These are phyloP conservation scores for Scheffersomyces lignosus DNA, from an alignment of 805 yeast species.

Conservation along the genomic window DNA sequence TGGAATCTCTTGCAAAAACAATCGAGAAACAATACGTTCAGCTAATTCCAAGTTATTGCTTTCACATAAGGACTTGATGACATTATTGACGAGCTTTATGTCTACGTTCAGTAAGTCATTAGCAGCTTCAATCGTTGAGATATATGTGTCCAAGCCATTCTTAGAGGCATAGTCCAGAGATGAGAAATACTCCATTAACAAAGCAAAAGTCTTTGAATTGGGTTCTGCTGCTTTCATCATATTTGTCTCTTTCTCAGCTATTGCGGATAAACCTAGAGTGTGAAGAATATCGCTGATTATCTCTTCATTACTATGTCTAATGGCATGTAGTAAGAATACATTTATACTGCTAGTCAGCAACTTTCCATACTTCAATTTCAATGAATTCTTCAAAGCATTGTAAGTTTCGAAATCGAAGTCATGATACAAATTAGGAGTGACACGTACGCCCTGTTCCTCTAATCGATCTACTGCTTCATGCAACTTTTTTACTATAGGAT, in stretches of 20 bases:
- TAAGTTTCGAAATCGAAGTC: constrained; percentile 22
- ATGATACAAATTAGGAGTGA: constrained; percentile 7
- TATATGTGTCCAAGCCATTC: background rate
- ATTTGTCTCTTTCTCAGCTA: constrained; percentile 3
- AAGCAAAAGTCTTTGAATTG: constrained; percentile 18
- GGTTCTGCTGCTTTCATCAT: constrained; percentile 6
- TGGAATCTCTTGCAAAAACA: constrained; percentile 1
- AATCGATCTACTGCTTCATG: background rate
- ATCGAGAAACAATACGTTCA: constrained; percentile 7
- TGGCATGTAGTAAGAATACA: constrained; percentile 26
- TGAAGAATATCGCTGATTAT: constrained; percentile 22
- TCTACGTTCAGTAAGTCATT: background rate
- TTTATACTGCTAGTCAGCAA: constrained; percentile 20
- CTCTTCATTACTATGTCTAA: constrained; percentile 23
- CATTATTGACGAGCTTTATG: constrained; percentile 1
- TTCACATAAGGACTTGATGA: constrained; percentile 16
- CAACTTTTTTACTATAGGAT: constrained; percentile 15
- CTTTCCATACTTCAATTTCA: constrained; percentile 8
- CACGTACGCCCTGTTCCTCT: background rate
- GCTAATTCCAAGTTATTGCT: constrained; percentile 11
- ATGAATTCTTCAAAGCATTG: constrained; percentile 13
- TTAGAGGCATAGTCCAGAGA: background rate
- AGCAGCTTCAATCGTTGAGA: background rate
- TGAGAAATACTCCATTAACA: constrained; percentile 15
- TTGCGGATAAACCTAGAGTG: constrained; percentile 1